A percentile compares a stretch with the other conserved stretches of the same genome.
Evolutionary conservation across 805 yeast species (phyloP).

Genomic region (Blastobotrys attinorum): DNA sequence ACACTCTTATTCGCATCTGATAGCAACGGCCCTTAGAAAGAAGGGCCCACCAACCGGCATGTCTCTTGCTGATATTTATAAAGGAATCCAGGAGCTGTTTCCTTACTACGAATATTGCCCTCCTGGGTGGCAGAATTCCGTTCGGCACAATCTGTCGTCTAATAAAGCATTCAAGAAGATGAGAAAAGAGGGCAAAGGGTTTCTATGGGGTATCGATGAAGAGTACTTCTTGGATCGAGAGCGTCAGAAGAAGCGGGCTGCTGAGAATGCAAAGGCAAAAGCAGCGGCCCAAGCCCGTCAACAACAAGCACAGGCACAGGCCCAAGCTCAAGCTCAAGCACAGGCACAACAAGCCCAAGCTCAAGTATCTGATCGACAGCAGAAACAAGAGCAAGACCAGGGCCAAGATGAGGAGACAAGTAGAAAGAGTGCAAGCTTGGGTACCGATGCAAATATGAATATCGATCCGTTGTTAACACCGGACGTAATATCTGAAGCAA

Average conservation of each 20-base stretch:
- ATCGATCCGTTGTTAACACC: background rate
- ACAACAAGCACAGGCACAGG: constrained; percentile 11
- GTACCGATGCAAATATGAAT: too few species aligned
- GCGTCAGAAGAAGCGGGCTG: constrained; percentile 49
- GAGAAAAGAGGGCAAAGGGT: constrained; percentile 84
- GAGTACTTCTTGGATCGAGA: constrained; percentile 78
- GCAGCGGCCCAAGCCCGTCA: constrained; percentile 2
- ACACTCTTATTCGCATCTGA: constrained; percentile 69
- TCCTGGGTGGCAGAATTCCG: constrained; percentile 96
- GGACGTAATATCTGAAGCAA: background rate
- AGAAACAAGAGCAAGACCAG: background rate
- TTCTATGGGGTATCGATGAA: constrained; percentile 92
- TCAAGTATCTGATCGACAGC: background rate
- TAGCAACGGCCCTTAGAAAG: constrained; percentile 68
- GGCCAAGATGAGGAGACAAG: background rate
- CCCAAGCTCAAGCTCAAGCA: constrained; percentile 20
- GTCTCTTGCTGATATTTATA: constrained; percentile 77
- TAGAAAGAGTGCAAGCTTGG: too few species aligned
- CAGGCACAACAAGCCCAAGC: constrained; percentile 20
- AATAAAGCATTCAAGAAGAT: constrained; percentile 80
- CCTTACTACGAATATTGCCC: constrained; percentile 92
- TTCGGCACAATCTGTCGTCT: constrained; percentile 79
- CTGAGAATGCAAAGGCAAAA: constrained; percentile 17
- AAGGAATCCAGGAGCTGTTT: constrained; percentile 75
- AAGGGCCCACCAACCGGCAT: constrained; percentile 63